phyloP scores from a whole-genome alignment of 106 monocot genomes.

The Ottelia alismoides region DNA sequence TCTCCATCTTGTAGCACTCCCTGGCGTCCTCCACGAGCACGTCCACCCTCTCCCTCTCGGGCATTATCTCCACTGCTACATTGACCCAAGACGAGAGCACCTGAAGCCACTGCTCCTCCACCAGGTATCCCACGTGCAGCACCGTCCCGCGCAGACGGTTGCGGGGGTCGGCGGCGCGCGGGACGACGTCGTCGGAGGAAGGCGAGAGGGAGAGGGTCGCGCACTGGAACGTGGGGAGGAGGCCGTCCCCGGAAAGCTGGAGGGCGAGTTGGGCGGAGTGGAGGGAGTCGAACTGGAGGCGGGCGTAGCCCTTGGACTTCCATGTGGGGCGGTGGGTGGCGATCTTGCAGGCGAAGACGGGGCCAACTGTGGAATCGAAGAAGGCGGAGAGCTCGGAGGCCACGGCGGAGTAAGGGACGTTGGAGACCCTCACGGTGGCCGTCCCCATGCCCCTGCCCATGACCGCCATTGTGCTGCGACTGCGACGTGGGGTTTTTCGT shows the following conservation, averaged over 20 bases:
- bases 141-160: slow-evolving; percentile 20
- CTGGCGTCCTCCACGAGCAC: slow-evolving; percentile 28
- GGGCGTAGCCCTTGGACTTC: slow-evolving; percentile 49
- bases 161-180: slow-evolving; percentile 20
- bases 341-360: slow-evolving; percentile 72
- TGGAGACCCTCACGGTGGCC: slow-evolving; percentile 40
- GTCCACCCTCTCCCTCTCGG: slow-evolving; percentile 47
- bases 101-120: slow-evolving; percentile 33
- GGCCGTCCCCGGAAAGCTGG: slow-evolving; percentile 7
- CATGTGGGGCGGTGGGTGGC: slow-evolving; percentile 36
- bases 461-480: too few relatives aligned
- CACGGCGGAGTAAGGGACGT: slow-evolving; percentile 48
- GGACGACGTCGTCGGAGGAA: slow-evolving; percentile 40
- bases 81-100: slow-evolving; percentile 42
- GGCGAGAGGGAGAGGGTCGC: slow-evolving; percentile 22
- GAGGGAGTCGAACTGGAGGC: slow-evolving; percentile 64
- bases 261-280: slow-evolving; percentile 30
- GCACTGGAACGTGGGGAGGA: slow-evolving; percentile 36
- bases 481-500: too few relatives aligned
- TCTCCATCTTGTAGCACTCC: slow-evolving; percentile 51
- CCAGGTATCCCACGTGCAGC: slow-evolving; percentile 37
- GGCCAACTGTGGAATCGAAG: slow-evolving; percentile 50
- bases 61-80: slow-evolving; percentile 54
- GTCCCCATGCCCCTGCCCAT: slow-evolving; percentile 1
- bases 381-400: slow-evolving; percentile 52